Conservation (phyloP, 148 eudicot species). For the Silene latifolia region DNA sequence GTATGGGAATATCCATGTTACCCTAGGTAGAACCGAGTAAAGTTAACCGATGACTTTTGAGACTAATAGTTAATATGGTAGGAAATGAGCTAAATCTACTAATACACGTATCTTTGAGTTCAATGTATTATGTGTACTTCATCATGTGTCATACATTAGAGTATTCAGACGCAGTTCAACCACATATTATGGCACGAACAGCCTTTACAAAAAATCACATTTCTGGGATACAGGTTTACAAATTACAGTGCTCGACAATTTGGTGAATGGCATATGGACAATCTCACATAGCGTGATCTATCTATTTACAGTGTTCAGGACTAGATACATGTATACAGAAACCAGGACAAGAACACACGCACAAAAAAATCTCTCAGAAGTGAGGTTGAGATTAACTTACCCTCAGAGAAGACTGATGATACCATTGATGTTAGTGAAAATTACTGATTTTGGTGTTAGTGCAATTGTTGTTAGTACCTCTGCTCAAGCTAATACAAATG, state of each 20-base stretch:
- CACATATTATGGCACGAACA: background rate
- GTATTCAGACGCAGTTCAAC: no score
- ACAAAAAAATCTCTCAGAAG: background rate
- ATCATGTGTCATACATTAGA: background rate
- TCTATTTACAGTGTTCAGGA: background rate
- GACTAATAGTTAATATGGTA: no score
- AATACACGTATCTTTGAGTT: no score
- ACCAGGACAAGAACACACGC: background rate
- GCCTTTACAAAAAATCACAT: background rate
- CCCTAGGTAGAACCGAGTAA: no score
- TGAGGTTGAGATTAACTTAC: background rate
- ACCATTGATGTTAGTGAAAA: no score
- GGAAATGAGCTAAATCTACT: no score
- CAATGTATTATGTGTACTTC: background rate
- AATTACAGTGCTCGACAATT: background rate
- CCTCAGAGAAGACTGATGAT: conserved; percentile 3
- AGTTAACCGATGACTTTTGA: no score
- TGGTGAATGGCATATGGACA: background rate
- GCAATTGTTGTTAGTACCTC: no score
- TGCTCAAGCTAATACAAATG: no score
- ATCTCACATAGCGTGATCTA: background rate
- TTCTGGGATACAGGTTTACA: background rate
- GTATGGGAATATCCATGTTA: no score
- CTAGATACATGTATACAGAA: conserved; percentile 10
- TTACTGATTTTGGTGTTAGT: no score